Conservation (phyloP, 108 stramenopile species). For the Mediolabrus comicus region DNA sequence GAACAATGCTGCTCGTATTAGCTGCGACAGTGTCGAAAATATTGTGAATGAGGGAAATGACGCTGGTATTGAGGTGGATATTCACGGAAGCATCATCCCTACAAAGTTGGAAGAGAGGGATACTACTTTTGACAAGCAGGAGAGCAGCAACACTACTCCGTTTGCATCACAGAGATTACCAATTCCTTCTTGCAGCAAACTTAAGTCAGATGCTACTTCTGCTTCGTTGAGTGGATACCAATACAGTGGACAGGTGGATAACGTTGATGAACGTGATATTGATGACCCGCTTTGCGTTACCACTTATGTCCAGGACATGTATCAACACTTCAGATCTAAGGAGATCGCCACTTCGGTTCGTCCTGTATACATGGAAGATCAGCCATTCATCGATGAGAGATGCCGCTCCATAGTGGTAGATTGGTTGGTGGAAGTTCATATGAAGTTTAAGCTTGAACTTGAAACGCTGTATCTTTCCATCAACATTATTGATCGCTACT, state of each 20-base stretch:
- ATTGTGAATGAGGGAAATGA: not conserved
- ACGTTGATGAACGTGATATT: constrained; percentile 54
- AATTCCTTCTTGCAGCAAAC: no score
- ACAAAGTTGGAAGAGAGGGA: no score
- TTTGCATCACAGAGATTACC: no score
- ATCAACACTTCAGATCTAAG: constrained; percentile 85
- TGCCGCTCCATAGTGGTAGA: constrained; percentile 93
- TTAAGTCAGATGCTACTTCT: no score
- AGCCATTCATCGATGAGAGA: constrained; percentile 88
- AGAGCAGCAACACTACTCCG: no score
- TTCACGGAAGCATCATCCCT: no score
- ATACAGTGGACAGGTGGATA: not conserved
- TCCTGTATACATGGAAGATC: constrained; percentile 84
- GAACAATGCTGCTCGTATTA: not conserved
- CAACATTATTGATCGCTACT: constrained; percentile 95
- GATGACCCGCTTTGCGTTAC: constrained; percentile 91
- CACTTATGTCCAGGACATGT: constrained; percentile 95
- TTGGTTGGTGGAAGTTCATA: constrained; percentile 84
- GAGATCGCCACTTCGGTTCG: constrained; percentile 78
- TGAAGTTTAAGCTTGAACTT: constrained; percentile 90
- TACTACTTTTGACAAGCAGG: no score
- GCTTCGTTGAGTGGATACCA: no score
- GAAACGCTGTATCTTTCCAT: constrained; percentile 92
- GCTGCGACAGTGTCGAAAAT: not conserved
- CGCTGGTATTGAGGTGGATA: no score